Percentiles rank a stretch among this genome's conserved stretches.
Conservation (phyloP, 192 early-diverging fungal species). For the Coemansia sp. region DNA sequence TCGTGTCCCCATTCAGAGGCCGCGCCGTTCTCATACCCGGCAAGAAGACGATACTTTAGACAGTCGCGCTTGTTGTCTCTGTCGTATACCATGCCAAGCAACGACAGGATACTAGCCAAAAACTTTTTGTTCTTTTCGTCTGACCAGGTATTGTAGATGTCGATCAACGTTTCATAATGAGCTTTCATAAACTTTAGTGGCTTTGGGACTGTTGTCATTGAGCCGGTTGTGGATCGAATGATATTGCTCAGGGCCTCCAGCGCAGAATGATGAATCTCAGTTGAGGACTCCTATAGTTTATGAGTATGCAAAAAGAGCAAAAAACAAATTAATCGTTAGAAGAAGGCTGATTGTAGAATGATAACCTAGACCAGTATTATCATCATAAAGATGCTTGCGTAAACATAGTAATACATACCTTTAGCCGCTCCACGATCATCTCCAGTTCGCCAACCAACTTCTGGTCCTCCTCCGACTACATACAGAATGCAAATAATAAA, state of each 20-base stretch:
- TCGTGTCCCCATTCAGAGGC: slow-evolving; percentile 98
- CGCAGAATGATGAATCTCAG: slow-evolving; percentile 77
- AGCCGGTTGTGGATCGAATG: slow-evolving; percentile 93
- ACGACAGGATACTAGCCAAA: slow-evolving; percentile 94
- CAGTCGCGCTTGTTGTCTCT: slow-evolving; percentile 84
- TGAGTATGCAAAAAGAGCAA: not conserved
- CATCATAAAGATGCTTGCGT: not conserved
- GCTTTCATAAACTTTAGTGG: slow-evolving; percentile 94
- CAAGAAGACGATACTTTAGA: slow-evolving; percentile 83
- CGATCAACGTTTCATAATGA: slow-evolving; percentile 73
- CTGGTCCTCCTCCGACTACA: slow-evolving; percentile 95
- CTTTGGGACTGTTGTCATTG: slow-evolving; percentile 99
- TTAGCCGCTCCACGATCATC: slow-evolving; percentile 89
- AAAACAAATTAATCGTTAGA: not conserved
- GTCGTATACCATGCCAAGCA: slow-evolving; percentile 94
- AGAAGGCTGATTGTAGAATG: no score
- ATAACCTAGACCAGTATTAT: not conserved
- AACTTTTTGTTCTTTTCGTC: slow-evolving; percentile 70
- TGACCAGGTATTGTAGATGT: slow-evolving; percentile 76
- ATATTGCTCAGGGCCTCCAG: slow-evolving; percentile 85
- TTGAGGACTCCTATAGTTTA: slow-evolving; percentile 62
- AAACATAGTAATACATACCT: slow-evolving; percentile 55
- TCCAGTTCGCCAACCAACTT: slow-evolving; percentile 92
- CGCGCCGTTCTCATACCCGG: slow-evolving; percentile 67
- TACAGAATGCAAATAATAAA: not conserved